These are phyloP conservation scores for Stachybotrys echinatus DNA, from an alignment of 2,329 filamentous ascomycete species.

Conservation along the genomic window DNA sequence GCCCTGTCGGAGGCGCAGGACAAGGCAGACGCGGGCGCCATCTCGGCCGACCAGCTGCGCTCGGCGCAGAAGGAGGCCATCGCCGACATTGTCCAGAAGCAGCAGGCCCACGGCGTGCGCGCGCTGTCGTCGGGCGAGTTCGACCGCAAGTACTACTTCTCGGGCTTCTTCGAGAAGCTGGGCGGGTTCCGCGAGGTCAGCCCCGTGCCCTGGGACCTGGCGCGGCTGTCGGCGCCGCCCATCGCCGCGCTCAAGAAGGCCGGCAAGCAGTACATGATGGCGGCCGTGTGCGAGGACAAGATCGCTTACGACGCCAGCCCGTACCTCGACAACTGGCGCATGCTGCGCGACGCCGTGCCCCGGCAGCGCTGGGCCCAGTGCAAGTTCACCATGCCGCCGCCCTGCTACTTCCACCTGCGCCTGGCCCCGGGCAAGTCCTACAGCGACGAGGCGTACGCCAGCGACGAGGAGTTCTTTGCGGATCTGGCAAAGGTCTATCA, in stretches of 20 bases:
- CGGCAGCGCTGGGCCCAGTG: constrained; percentile 55
- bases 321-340: constrained; percentile 37
- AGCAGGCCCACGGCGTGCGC: constrained; percentile 57
- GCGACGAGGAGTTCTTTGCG: constrained; percentile 50
- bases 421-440: constrained; percentile 49
- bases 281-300: constrained; percentile 35
- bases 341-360: constrained; percentile 39
- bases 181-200: constrained; percentile 30
- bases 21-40: constrained; percentile 43
- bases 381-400: constrained; percentile 63
- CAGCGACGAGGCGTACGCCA: constrained; percentile 43
- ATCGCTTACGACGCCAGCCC: constrained; percentile 34
- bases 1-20: constrained; percentile 49
- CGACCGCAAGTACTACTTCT: constrained; percentile 43
- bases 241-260: constrained; percentile 32
- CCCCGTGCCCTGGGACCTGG: constrained; percentile 31
- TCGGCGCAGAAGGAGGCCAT: constrained; percentile 58
- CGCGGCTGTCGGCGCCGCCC: constrained; percentile 30
- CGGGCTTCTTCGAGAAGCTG: constrained; percentile 43
- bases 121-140: constrained; percentile 68
- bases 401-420: constrained; percentile 60
- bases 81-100: constrained; percentile 58
- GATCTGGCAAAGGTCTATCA: constrained; percentile 53
- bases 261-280: constrained; percentile 32
- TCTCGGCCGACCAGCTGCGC: constrained; percentile 37